These are phyloP conservation scores for Cucumis hystrix DNA, from an alignment of 306 rosid species.

Conservation along the genomic window DNA sequence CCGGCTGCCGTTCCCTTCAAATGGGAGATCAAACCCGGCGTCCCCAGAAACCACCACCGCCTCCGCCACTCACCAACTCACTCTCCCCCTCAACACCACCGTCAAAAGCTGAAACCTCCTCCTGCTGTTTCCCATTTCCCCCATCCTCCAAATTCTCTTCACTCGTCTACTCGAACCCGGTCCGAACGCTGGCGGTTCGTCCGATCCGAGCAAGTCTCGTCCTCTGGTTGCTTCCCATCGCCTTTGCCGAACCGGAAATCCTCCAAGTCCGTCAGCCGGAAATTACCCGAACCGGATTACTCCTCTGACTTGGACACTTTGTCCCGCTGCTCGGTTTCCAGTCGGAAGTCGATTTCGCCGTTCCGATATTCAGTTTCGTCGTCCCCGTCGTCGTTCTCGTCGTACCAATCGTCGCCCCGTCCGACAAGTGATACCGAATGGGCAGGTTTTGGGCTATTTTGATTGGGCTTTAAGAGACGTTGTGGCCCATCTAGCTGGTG, in stretches of 20 bases:
- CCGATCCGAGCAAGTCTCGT: conserved; percentile 21
- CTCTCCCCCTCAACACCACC: not conserved
- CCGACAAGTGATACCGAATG: conserved; percentile 49
- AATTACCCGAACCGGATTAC: conserved; percentile 17
- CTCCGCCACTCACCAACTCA: not conserved
- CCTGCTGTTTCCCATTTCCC: not conserved
- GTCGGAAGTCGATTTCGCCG: conserved; percentile 41
- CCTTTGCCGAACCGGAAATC: conserved; percentile 33
- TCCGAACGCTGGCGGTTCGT: conserved; percentile 55
- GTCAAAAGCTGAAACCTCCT: not conserved
- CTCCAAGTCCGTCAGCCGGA: conserved; percentile 12
- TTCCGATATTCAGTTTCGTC: conserved; percentile 30
- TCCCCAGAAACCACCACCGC: conserved; percentile 32
- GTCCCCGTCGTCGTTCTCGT: conserved; percentile 26
- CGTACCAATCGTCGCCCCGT: conserved; percentile 47
- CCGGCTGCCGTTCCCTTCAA: conserved; percentile 79
- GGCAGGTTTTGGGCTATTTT: conserved; percentile 82
- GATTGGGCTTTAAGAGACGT: conserved; percentile 4
- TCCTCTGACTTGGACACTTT: conserved; percentile 36
- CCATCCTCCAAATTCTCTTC: conserved; percentile 27
- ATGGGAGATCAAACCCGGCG: conserved; percentile 94
- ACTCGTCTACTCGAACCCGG: conserved; percentile 24
- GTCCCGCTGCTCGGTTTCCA: conserved; percentile 54
- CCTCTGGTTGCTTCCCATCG: conserved; percentile 59
- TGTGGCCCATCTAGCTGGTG: conserved; percentile 43